These are phyloP conservation scores for Bertia moriformis DNA, from an alignment of 2,329 filamentous ascomycete species.

Conservation along the genomic window DNA sequence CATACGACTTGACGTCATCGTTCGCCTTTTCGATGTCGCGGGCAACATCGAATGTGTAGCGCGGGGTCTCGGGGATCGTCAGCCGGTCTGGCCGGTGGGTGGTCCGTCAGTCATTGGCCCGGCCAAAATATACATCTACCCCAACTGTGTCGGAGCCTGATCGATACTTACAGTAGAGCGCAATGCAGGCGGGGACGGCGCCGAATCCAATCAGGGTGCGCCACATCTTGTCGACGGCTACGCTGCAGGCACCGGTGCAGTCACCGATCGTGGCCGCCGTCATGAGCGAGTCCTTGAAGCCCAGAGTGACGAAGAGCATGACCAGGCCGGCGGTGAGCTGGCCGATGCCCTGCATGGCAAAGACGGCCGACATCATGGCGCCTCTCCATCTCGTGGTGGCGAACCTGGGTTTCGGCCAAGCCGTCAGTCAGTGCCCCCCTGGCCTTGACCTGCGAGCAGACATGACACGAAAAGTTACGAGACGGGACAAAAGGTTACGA, in stretches of 20 bases:
- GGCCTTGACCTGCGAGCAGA: no score
- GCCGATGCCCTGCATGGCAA: slow-evolving; percentile 76
- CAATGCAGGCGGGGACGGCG: slow-evolving; percentile 65
- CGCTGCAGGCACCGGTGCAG: slow-evolving; percentile 48
- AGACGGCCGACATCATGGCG: slow-evolving; percentile 76
- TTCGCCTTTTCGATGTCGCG: slow-evolving; percentile 62
- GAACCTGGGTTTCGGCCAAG: slow-evolving; percentile 35
- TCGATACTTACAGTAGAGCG: slow-evolving; percentile 55
- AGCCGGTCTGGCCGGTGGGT: slow-evolving; percentile 33
- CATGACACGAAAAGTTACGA: background rate
- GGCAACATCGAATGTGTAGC: slow-evolving; percentile 73
- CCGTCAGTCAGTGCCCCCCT: slow-evolving; percentile 5
- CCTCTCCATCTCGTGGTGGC: slow-evolving; percentile 74
- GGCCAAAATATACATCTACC: no score
- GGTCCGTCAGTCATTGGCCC: no score
- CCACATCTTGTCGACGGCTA: slow-evolving; percentile 83
- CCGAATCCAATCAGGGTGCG: slow-evolving; percentile 68
- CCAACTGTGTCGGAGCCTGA: no score
- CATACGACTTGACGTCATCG: slow-evolving; percentile 62
- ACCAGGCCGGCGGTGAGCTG: slow-evolving; percentile 65
- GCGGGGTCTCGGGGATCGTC: slow-evolving; percentile 75
- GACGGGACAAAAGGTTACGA: background rate
- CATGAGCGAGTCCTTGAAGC: slow-evolving; percentile 51
- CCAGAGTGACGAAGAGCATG: slow-evolving; percentile 59
- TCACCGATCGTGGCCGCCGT: slow-evolving; percentile 30